phyloP scores from a whole-genome alignment of 805 yeast genomes.

The Clavispora vitiphila region DNA sequence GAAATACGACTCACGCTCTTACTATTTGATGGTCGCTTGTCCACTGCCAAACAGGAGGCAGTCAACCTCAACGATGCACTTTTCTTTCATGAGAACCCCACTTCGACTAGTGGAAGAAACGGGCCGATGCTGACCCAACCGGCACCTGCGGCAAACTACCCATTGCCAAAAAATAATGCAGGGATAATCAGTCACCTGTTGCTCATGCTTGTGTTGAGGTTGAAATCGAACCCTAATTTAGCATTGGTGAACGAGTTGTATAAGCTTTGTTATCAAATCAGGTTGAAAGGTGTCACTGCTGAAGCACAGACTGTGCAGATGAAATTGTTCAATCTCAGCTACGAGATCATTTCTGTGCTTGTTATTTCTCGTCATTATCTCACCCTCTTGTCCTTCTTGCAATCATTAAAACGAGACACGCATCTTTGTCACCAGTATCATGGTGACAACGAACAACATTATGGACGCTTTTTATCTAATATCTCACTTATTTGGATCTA shows the following conservation, averaged over 20 bases:
- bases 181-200: slow-evolving; percentile 23
- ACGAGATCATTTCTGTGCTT: slow-evolving; percentile 27
- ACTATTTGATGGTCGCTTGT: slow-evolving; percentile 26
- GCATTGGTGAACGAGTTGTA: slow-evolving; percentile 40
- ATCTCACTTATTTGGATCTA: slow-evolving; percentile 12
- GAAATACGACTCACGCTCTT: slow-evolving; percentile 29
- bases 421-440: not conserved
- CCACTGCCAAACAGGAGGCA: slow-evolving; percentile 33
- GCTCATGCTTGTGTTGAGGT: slow-evolving; percentile 30
- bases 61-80: slow-evolving; percentile 31
- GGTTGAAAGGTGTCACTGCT: slow-evolving; percentile 21
- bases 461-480: slow-evolving; percentile 16
- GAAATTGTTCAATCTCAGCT: slow-evolving; percentile 27
- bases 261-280: slow-evolving; percentile 35
- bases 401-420: slow-evolving; percentile 19
- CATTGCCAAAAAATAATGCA: slow-evolving; percentile 34
- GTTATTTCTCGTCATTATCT: slow-evolving; percentile 25
- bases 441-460: not conserved
- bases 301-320: slow-evolving; percentile 18
- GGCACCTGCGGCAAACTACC: slow-evolving; percentile 18
- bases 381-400: slow-evolving; percentile 24
- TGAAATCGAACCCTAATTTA: slow-evolving; percentile 40
- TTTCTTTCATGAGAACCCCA: slow-evolving; percentile 26
- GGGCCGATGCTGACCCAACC: not conserved
- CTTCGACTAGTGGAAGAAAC: not conserved